A percentile compares a stretch with the other conserved stretches of the same genome.
Conservation (phyloP, 257 asterid species). For the Leonotis leonurus region DNA sequence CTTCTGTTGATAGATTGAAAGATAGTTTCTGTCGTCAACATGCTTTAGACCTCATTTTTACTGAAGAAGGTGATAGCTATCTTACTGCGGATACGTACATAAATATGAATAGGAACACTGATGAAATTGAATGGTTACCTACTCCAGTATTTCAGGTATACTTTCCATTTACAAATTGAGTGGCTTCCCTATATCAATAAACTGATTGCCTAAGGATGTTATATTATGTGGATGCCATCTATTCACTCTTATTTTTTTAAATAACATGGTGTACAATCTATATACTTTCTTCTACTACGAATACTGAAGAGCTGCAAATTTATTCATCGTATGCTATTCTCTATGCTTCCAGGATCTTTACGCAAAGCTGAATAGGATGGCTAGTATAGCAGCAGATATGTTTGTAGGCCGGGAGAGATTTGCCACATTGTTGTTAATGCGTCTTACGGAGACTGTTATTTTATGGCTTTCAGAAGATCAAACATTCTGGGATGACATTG, state of each 20-base stretch:
- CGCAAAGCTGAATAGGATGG: conserved; percentile 83
- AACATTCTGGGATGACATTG: conserved; percentile 93
- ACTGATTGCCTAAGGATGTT: background rate
- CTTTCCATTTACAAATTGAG: conserved; percentile 10
- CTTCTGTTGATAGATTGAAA: conserved; percentile 77
- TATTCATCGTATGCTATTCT: conserved; percentile 3
- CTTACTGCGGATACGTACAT: conserved; percentile 79
- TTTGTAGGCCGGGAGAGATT: conserved; percentile 96
- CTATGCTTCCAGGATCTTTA: conserved; percentile 67
- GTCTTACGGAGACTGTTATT: conserved; percentile 95
- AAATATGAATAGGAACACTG: conserved; percentile 72
- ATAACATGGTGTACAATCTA: background rate
- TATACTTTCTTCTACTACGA: background rate
- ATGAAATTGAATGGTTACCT: conserved; percentile 90
- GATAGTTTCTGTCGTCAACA: conserved; percentile 98
- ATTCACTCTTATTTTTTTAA: background rate
- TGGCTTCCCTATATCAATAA: no score
- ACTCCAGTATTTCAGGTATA: conserved; percentile 91
- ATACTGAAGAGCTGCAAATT: background rate
- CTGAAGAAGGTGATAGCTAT: conserved; percentile 92
- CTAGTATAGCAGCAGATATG: conserved; percentile 83
- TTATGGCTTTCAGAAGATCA: conserved; percentile 97
- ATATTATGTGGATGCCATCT: background rate
- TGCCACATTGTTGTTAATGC: conserved; percentile 80
- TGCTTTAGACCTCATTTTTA: conserved; percentile 90